Evolutionary conservation across 192 early-diverging fungal genomes (phyloP), one percentile per base, ranked within the genome.

Genomic region (Backusella mclennaniae): DNA sequence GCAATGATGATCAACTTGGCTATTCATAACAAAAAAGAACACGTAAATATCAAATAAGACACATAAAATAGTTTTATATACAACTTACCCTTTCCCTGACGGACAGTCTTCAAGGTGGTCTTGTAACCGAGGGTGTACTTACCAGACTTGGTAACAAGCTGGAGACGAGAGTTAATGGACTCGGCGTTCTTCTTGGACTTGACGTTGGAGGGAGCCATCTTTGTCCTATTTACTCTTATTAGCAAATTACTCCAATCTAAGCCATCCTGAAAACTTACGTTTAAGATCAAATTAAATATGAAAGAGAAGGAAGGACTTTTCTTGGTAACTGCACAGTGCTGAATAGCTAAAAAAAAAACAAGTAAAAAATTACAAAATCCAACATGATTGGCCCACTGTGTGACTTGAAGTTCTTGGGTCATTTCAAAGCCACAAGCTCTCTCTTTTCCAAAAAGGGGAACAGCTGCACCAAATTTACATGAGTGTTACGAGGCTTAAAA

Each of bases 1-100:
- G 98, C 94, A 86, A 99, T 93, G 89, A 99, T 94, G 83, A 99
- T 90, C 80, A 99, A 93, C 95, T 99, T 99, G 90, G 95, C 95
- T 91, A 84, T 41, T 71, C 8, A 53, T 66, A 81, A 66, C 35
- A 35, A 75, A 26, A 63, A 68, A 42, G 35, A 44, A 79, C 80
- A 46, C 33, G 59, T 49, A 66, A 26, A 56, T 72, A 44, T 11
- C n/a, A 29, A 26, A 23, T 8, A 0, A 39, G 44, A 12, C 38
- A 39, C 33, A 39, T 1, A 46, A 73, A 67, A 7, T 59, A 53
- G 14, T 11, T 15, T 53, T 1, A 21, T 53, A 53, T 53, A n/a
- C 1, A 53, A 89, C 83, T 79, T 88, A 93, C 92, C 85, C 92
- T 98, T 99, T 86, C 97, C 97, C 77, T 92, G 90, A 80, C 98